These are phyloP conservation scores for Boechera divaricarpa DNA, from an alignment of 345 rosid genomes.

Conservation along the genomic window DNA sequence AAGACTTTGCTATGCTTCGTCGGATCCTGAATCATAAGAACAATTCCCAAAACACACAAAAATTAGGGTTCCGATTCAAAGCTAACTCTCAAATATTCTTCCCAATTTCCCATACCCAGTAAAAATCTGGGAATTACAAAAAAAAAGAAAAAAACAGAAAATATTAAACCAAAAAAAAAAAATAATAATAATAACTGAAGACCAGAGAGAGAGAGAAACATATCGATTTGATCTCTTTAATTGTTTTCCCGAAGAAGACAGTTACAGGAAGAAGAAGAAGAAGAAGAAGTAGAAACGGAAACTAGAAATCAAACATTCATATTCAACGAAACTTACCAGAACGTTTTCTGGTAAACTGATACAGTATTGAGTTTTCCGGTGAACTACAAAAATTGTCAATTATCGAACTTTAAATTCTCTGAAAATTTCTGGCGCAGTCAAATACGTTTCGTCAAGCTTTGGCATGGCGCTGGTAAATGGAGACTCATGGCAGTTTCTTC, in stretches of 20 bases:
- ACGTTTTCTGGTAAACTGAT: conserved; percentile 9
- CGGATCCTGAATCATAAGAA: conserved; percentile 20
- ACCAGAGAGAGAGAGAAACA: conserved; percentile 13
- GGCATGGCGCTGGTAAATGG: conserved; percentile 25
- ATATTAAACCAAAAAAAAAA: too few relatives aligned
- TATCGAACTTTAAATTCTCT: not conserved
- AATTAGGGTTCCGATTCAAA: not conserved
- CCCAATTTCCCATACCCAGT: not conserved
- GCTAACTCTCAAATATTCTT: not conserved
- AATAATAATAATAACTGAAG: not conserved
- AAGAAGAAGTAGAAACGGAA: conserved; percentile 25
- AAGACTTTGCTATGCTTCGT: not conserved
- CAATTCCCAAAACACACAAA: not conserved
- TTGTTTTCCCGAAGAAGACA: not conserved
- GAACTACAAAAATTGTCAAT: not conserved
- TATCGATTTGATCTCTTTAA: not conserved
- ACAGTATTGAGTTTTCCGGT: not conserved
- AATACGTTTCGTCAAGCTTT: conserved; percentile 21
- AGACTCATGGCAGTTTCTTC: conserved; percentile 37
- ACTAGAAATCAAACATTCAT: not conserved
- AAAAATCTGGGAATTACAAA: not conserved
- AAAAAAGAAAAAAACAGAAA: not conserved
- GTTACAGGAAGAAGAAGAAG: not conserved
- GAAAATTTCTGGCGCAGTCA: not conserved
- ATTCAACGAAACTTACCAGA: conserved; percentile 30